These are phyloP conservation scores for Lycium ferocissimum DNA, from an alignment of 257 asterid genomes.

Conservation along the genomic window DNA sequence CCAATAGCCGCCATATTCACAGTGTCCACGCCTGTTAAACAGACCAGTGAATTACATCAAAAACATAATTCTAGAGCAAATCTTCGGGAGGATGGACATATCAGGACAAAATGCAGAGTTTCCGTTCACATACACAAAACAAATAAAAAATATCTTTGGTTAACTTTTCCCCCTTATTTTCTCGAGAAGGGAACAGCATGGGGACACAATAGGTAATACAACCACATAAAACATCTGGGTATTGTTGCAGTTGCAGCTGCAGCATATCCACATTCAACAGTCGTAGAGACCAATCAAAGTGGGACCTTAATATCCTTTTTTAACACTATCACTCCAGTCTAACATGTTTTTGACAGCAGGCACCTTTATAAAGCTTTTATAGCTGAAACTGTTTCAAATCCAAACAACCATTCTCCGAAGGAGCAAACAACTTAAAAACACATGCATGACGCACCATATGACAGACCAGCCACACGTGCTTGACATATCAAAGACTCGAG, in stretches of 20 bases:
- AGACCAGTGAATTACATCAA: not conserved
- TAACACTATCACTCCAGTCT: not conserved
- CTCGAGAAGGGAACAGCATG: not conserved
- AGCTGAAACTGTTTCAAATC: conserved; percentile 6
- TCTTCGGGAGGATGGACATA: not conserved
- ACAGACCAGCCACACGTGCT: not conserved
- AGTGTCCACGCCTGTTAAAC: conserved; percentile 2
- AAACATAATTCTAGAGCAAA: not conserved
- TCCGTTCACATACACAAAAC: too few relatives aligned
- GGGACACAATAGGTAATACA: not conserved
- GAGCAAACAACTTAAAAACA: not conserved
- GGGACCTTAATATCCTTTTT: not conserved
- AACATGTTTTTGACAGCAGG: not conserved
- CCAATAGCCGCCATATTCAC: conserved; percentile 19
- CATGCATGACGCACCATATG: not conserved
- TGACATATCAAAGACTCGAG: not conserved
- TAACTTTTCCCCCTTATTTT: not conserved
- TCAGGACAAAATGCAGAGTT: not conserved
- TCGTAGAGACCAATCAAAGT: not conserved
- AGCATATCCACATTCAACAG: conserved; percentile 7
- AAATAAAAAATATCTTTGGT: not conserved
- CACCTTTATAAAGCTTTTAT: not conserved
- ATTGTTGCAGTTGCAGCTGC: not conserved
- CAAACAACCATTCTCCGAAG: not conserved
- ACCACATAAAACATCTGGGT: not conserved